These are phyloP conservation scores for Mortierella sp. DNA, from an alignment of 371 early-diverging fungal species.

Conservation along the genomic window DNA sequence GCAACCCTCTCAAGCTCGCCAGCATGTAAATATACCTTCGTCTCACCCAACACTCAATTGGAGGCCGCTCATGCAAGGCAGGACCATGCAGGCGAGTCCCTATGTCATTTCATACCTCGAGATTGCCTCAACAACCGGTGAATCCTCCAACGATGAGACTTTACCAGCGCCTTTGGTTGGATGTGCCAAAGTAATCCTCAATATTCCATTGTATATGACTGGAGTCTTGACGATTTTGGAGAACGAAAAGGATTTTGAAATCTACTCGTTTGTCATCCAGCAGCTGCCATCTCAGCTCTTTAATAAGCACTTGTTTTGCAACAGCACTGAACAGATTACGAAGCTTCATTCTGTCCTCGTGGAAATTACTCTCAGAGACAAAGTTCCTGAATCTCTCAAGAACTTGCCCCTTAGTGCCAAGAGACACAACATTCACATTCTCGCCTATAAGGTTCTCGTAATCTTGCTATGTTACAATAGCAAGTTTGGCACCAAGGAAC, in stretches of 20 bases:
- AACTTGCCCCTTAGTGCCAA: constrained; percentile 51
- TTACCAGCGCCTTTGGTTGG: constrained; percentile 45
- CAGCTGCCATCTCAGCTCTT: constrained; percentile 76
- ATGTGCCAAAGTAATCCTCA: constrained; percentile 56
- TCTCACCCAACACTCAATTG: constrained; percentile 45
- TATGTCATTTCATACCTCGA: constrained; percentile 60
- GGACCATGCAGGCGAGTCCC: constrained; percentile 59
- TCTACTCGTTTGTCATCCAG: constrained; percentile 73
- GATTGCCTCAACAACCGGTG: constrained; percentile 45
- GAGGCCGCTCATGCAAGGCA: constrained; percentile 51
- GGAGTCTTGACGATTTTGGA: constrained; percentile 68
- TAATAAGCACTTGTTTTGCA: constrained; percentile 80
- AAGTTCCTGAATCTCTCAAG: constrained; percentile 41
- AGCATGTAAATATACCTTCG: constrained; percentile 15
- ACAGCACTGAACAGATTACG: constrained; percentile 63
- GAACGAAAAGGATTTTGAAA: constrained; percentile 74
- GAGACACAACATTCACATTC: constrained; percentile 54
- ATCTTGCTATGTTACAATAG: constrained; percentile 82
- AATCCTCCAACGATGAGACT: constrained; percentile 29
- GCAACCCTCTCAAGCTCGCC: background rate
- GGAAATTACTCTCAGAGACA: constrained; percentile 40
- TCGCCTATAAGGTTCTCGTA: constrained; percentile 78
- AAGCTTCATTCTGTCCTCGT: constrained; percentile 39
- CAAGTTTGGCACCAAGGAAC: constrained; percentile 75
- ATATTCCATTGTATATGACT: constrained; percentile 64